These are phyloP conservation scores for Entomortierella parvispora DNA, from an alignment of 192 early-diverging fungal species.

Conservation along the genomic window DNA sequence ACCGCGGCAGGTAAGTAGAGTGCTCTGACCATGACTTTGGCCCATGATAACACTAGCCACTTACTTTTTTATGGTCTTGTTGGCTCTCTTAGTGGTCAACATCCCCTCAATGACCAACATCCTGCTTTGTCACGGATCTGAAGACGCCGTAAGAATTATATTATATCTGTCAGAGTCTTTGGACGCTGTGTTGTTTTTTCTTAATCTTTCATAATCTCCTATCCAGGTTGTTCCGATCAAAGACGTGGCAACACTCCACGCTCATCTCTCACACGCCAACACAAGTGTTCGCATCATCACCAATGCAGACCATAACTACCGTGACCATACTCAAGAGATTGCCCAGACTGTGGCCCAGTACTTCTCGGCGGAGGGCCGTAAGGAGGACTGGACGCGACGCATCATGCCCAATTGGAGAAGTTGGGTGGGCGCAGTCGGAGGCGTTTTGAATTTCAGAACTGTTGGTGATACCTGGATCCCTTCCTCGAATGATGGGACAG, in stretches of 20 bases:
- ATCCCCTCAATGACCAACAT: conserved; percentile 57
- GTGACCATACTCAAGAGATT: conserved; percentile 32
- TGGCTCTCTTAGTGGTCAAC: conserved; percentile 23
- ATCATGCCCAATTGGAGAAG: conserved; percentile 18
- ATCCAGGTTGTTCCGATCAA: conserved; percentile 53
- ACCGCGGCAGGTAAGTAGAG: conserved; percentile 8
- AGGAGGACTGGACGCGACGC: conserved; percentile 6
- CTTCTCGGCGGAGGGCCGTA: conserved; percentile 37
- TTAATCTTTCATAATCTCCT: background rate
- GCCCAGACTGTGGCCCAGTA: conserved; percentile 37
- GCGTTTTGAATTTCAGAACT: conserved; percentile 63
- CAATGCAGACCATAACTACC: conserved; percentile 55
- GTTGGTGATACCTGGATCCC: conserved; percentile 58
- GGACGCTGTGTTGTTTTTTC: too few relatives aligned
- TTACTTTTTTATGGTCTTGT: too few relatives aligned
- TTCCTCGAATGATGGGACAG: conserved; percentile 33
- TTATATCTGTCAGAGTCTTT: background rate
- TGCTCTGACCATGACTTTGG: too few relatives aligned
- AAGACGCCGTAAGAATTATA: conserved; percentile 49
- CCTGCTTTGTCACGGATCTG: conserved; percentile 59
- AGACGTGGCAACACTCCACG: conserved; percentile 53
- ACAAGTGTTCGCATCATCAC: conserved; percentile 50
- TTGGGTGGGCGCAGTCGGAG: conserved; percentile 49
- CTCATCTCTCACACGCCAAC: conserved; percentile 22
- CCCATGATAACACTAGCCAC: too few relatives aligned